These are phyloP conservation scores for Trifolium dubium DNA, from an alignment of 306 rosid genomes.

Conservation along the genomic window DNA sequence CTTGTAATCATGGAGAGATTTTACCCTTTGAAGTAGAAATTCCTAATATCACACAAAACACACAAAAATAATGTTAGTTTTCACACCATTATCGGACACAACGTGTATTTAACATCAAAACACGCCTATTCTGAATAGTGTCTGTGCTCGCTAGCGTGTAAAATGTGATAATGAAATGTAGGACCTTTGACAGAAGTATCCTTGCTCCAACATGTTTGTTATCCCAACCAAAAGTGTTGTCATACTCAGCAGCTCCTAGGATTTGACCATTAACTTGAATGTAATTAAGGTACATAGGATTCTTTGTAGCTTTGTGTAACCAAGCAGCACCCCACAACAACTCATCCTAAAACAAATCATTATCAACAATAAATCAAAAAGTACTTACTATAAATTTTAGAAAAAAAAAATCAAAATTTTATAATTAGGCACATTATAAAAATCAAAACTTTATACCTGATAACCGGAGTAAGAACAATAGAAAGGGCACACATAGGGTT, in stretches of 20 bases:
- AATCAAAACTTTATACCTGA: constrained; percentile 54
- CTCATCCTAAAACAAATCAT: constrained; percentile 69
- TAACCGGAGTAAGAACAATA: constrained; percentile 92
- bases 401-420: not conserved
- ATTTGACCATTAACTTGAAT: constrained; percentile 84
- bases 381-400: not conserved
- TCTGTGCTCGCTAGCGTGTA: too few relatives aligned
- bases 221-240: constrained; percentile 97
- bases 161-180: not conserved
- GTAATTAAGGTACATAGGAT: constrained; percentile 73
- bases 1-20: constrained; percentile 87
- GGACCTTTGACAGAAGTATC: constrained; percentile 93
- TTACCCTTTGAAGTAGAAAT: constrained; percentile 74
- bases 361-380: not conserved
- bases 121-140: too few relatives aligned
- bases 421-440: not conserved
- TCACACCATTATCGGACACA: too few relatives aligned
- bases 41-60: constrained; percentile 52
- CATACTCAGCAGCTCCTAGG: constrained; percentile 87
- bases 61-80: not conserved
- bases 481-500: constrained; percentile 77
- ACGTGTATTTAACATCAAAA: too few relatives aligned
- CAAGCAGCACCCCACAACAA: constrained; percentile 99
- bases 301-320: constrained; percentile 91
- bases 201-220: constrained; percentile 98